Conservation (phyloP, 371 early-diverging fungal genomes). For the Blakeslea trispora region DNA sequence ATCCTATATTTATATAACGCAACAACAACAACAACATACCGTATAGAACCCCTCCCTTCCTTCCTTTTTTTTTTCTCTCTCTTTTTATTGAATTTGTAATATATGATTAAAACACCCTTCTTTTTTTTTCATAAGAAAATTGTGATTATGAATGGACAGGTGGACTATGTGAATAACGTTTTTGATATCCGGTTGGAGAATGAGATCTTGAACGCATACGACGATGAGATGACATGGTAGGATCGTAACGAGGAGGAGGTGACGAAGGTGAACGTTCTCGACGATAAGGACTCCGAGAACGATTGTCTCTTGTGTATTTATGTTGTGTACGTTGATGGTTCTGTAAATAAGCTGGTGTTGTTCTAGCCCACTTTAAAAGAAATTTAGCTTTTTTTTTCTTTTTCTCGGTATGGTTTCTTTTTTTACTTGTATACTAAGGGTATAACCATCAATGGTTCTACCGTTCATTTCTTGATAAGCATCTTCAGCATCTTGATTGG, state of each 20-base stretch:
- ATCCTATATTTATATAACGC: too few species aligned
- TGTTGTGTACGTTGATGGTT: conserved; percentile 1
- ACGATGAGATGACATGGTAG: conserved; percentile 6
- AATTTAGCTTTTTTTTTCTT: too few species aligned
- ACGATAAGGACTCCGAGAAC: conserved; percentile 28
- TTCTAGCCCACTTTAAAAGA: conserved; percentile 15
- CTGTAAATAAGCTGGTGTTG: not conserved
- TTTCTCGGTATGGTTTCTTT: too few species aligned
- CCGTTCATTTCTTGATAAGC: conserved; percentile 91
- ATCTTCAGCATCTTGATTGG: conserved; percentile 84
- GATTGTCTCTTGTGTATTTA: conserved; percentile 7
- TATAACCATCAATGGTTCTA: conserved; percentile 75
- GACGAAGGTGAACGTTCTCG: conserved; percentile 39
- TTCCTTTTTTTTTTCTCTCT: not conserved
- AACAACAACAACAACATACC: too few species aligned
- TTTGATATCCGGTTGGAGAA: conserved; percentile 10
- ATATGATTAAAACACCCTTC: not conserved
- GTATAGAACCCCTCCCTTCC: conserved; percentile 1
- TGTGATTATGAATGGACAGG: too few species aligned
- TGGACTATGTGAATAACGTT: conserved; percentile 22
- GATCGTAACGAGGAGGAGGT: conserved; percentile 23
- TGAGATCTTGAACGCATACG: conserved; percentile 23
- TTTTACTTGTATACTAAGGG: conserved; percentile 75
- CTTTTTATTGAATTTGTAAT: too few species aligned
- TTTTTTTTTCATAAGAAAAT: conserved; percentile 1